Evolutionary conservation across 2,329 filamentous ascomycete genomes (phyloP).

Genomic region (Corinectria fuckeliana): DNA sequence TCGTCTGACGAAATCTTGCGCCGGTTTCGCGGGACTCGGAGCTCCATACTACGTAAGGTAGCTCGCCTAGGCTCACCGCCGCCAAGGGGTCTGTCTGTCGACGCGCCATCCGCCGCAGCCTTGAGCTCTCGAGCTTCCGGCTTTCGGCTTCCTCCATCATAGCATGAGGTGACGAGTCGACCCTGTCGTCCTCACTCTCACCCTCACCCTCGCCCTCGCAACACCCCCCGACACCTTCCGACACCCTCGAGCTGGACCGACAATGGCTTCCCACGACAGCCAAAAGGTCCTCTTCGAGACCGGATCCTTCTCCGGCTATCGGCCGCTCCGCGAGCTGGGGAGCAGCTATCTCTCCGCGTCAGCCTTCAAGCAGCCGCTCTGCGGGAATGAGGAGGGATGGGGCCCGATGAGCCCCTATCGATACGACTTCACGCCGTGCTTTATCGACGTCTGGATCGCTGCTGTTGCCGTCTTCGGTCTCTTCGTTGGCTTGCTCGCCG

Average conservation of each 20-base stretch:
- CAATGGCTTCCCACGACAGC: conserved; percentile 42
- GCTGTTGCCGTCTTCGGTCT: conserved; percentile 81
- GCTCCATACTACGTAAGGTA: neutral
- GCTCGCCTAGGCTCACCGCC: neutral
- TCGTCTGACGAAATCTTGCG: neutral
- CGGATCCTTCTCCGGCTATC: conserved; percentile 67
- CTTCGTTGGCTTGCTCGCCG: conserved; percentile 74
- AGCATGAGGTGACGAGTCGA: conserved; percentile 13
- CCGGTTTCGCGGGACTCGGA: neutral
- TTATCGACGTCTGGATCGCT: conserved; percentile 89
- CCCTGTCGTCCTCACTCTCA: neutral
- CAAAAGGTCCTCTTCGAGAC: conserved; percentile 61
- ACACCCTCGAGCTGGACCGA: conserved; percentile 26
- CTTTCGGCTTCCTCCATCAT: conserved; percentile 4
- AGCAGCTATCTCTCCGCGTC: conserved; percentile 66
- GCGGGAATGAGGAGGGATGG: conserved; percentile 92
- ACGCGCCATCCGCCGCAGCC: conserved; percentile 17
- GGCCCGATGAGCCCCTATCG: conserved; percentile 85
- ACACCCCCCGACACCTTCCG: neutral
- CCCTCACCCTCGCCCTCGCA: neutral
- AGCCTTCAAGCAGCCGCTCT: conserved; percentile 72
- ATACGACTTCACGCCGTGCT: conserved; percentile 97
- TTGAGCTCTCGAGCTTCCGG: conserved; percentile 1
- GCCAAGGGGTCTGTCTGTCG: neutral
- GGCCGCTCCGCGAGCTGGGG: conserved; percentile 57